phyloP scores from a whole-genome alignment of 2,329 filamentous ascomycete genomes.

The Aspergillus pseudonomiae region DNA sequence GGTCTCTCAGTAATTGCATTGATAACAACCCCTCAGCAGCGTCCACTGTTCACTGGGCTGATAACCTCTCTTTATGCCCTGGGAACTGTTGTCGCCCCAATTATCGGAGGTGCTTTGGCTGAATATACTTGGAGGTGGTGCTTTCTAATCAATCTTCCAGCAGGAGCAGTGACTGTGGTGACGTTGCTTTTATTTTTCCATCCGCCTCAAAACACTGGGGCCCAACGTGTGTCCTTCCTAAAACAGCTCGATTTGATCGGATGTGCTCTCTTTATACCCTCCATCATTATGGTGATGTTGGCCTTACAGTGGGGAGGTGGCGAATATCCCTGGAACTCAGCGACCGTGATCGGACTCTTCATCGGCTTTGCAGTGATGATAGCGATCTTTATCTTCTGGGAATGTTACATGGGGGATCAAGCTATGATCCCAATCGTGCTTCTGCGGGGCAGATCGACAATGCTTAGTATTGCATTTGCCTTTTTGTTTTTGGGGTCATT shows the following conservation, averaged over 20 bases:
- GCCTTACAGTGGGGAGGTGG: slow-evolving; percentile 30
- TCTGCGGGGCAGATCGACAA: slow-evolving; percentile 1
- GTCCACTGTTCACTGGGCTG: slow-evolving; percentile 10
- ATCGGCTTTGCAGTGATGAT: slow-evolving; percentile 7
- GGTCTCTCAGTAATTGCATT: slow-evolving; percentile 11
- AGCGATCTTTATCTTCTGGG: slow-evolving; percentile 5
- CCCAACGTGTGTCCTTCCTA: slow-evolving; percentile 5
- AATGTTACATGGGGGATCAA: slow-evolving; percentile 5
- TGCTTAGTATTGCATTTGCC: slow-evolving; percentile 6
- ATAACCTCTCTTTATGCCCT: slow-evolving; percentile 7
- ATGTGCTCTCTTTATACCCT: slow-evolving; percentile 25
- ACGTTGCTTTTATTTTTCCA: slow-evolving; percentile 15
- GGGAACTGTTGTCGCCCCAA: slow-evolving; percentile 12
- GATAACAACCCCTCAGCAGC: slow-evolving; percentile 10
- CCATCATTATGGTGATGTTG: slow-evolving; percentile 27
- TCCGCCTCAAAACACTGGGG: slow-evolving; percentile 6
- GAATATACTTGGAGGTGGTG: slow-evolving; percentile 12
- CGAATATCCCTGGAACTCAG: slow-evolving; percentile 23
- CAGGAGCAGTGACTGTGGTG: slow-evolving; percentile 15
- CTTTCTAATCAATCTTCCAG: slow-evolving; percentile 18
- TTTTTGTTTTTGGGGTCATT: slow-evolving; percentile 12
- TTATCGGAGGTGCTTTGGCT: slow-evolving; percentile 10
- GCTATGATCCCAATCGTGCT: slow-evolving; percentile 7
- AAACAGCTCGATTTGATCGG: slow-evolving; percentile 27
- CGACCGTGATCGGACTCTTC: slow-evolving; percentile 30